A percentile compares a stretch with the other conserved stretches of the same genome.
phyloP scores from a whole-genome alignment of 768 basidiomycete species.

The Phylloporus sp. region DNA sequence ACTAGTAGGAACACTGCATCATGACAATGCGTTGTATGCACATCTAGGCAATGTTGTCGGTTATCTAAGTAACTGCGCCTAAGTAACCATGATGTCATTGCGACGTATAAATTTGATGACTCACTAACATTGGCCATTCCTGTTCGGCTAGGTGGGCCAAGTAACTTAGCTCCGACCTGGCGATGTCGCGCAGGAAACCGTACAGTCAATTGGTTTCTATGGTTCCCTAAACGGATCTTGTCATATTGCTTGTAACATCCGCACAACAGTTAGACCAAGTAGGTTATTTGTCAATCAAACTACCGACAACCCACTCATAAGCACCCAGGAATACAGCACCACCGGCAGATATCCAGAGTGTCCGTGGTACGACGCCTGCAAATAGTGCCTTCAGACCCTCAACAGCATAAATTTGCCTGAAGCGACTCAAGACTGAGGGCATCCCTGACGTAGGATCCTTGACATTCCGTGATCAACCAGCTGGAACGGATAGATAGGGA shows the following conservation, averaged over 20 bases:
- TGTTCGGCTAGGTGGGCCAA: no score
- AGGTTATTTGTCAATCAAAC: conserved; percentile 34
- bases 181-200: no score
- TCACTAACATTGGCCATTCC: no score
- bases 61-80: no score
- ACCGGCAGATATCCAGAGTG: conserved; percentile 93
- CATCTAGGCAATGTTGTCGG: no score
- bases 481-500: not conserved
- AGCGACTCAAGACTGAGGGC: conserved; percentile 54
- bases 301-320: conserved; percentile 76
- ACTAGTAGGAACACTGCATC: no score
- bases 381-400: conserved; percentile 82
- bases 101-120: no score
- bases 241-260: not conserved
- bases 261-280: not conserved
- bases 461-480: not conserved
- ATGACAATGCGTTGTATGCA: no score
- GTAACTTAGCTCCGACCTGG: no score
- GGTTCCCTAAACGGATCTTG: no score
- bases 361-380: conserved; percentile 84
- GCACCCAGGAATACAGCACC: conserved; percentile 98
- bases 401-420: conserved; percentile 59
- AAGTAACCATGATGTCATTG: no score
- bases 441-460: conserved; percentile 49
- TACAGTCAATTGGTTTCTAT: no score